Percentiles rank a stretch among this genome's conserved stretches.
These are phyloP conservation scores for Bocquillonia castaneifolia DNA, from an alignment of 441 rosid genomes.

Conservation along the genomic window DNA sequence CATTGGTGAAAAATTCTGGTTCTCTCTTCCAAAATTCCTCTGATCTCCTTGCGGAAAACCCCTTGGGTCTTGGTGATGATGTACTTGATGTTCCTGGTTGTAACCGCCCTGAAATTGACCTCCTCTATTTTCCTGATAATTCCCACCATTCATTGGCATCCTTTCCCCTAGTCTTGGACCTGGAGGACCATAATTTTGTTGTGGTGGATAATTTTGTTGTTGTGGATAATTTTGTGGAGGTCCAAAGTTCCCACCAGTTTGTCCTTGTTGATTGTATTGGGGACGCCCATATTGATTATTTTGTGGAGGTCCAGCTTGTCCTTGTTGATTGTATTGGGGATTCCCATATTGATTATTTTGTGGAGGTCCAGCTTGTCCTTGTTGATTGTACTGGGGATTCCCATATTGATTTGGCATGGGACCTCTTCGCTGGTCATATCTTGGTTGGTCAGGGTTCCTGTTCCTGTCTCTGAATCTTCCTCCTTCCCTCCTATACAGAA, in stretches of 20 bases:
- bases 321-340: constrained; percentile 25
- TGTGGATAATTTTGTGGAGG: neutral
- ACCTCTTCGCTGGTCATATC: constrained; percentile 39
- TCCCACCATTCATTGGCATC: constrained; percentile 27
- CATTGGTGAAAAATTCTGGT: constrained; percentile 32
- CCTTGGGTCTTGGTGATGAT: constrained; percentile 29
- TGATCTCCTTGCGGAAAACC: constrained; percentile 23
- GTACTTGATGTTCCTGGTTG: constrained; percentile 33
- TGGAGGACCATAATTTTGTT: constrained; percentile 41
- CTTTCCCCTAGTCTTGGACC: constrained; percentile 31
- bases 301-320: constrained; percentile 39
- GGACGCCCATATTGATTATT: constrained; percentile 26
- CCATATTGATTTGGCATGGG: constrained; percentile 38
- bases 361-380: constrained; percentile 9
- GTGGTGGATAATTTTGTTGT: constrained; percentile 20
- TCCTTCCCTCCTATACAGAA: constrained; percentile 35
- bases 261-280: neutral
- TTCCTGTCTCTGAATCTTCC: constrained; percentile 40
- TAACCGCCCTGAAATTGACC: constrained; percentile 23
- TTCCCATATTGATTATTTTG: neutral
- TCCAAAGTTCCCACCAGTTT: neutral
- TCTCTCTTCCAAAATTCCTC: constrained; percentile 32
- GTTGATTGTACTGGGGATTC: constrained; percentile 30
- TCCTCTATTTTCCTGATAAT: constrained; percentile 26
- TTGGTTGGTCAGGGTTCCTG: constrained; percentile 31